Base-by-base conservation (phyloP, 2,329 filamentous ascomycete genomes). In the Dothiorella sarmentorum region DNA sequence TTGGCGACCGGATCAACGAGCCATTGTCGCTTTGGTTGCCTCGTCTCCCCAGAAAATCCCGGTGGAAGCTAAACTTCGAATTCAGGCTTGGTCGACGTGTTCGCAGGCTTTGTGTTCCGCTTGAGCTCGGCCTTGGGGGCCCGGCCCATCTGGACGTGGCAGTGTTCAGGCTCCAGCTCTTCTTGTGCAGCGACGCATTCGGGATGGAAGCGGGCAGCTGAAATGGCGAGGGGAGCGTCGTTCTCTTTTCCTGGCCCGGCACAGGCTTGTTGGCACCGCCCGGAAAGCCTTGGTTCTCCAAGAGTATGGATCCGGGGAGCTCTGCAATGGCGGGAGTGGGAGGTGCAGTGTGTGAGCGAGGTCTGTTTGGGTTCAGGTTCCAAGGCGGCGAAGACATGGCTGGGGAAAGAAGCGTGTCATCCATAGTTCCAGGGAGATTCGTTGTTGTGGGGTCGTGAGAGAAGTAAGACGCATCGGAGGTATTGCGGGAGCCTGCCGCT, bases 401-500 rank as follows among this genome's bases (percentile, higher is more conserved):
- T 53, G 75, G 74, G 17, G 75, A 76, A 37, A 71, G 71, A 24
- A 77, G 67, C 65, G 75, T 73, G 57, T 75, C 75, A 66, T 74
- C 76, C 63, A 76, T 71, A 26, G 17, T 70, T 13, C 44, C 71
- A 61, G 76, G 69, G 38, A 78, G 64, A 67, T 68, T 71, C 64
- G 38, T 62, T 64, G 67, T 69, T 67, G 58, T 71, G 68, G 49
- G 63, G 52, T 65, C 63, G 37, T 66, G 67, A 40, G 64, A 51
- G 37, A 66, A 60, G 40, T 59, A 59, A n/a, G 55, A 38, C 24
- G 55, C 55, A 42, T 53, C 49, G 22, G 22, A 5, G n/a, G 24
- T 9, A 17, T 11, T 40, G 49, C 22, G 49, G 24, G 33, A 37
- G 31, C 20, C 49, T 15, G 22, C 6, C 7, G 33, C 3, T 20